Evolutionary conservation across 208 protist species (phyloP).

Genomic region (Vickermania spadyakhi): DNA sequence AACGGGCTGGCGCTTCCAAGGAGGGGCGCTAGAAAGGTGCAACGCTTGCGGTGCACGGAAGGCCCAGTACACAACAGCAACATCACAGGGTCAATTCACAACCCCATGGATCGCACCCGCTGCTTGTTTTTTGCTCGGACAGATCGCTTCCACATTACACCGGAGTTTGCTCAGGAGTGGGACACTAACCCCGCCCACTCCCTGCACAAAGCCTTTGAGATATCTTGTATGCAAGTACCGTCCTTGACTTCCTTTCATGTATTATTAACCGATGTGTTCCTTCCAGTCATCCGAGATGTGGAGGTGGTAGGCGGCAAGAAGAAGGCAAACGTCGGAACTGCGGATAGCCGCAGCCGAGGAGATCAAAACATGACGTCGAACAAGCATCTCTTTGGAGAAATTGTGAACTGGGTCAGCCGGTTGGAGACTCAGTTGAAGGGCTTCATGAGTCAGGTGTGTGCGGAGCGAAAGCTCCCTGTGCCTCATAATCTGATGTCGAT

Average conservation of each 20-base stretch:
- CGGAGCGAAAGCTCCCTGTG: constrained; percentile 85
- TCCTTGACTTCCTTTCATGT: constrained; percentile 73
- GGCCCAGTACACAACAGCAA: constrained; percentile 69
- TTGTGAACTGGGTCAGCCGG: constrained; percentile 75
- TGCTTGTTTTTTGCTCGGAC: constrained; percentile 78
- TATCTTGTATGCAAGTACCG: constrained; percentile 66
- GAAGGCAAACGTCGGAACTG: constrained; percentile 10
- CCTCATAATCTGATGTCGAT: constrained; percentile 65
- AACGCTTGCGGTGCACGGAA: constrained; percentile 46
- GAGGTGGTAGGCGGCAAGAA: constrained; percentile 24
- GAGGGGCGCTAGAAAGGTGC: constrained; percentile 5
- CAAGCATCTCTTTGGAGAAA: constrained; percentile 75
- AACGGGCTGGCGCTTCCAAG: constrained; percentile 1
- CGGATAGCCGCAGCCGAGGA: background rate
- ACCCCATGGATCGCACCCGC: constrained; percentile 57
- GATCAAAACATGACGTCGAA: constrained; percentile 23
- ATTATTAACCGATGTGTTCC: constrained; percentile 67
- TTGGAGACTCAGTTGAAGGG: constrained; percentile 82
- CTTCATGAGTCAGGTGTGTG: constrained; percentile 84
- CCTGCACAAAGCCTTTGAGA: constrained; percentile 75
- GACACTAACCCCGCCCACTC: constrained; percentile 30
- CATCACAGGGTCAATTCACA: constrained; percentile 73
- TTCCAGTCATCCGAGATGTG: constrained; percentile 71
- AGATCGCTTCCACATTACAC: constrained; percentile 42
- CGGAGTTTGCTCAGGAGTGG: constrained; percentile 53